A percentile compares a stretch with the other conserved stretches of the same genome.
Conservation (phyloP, 495 filamentous ascomycete genomes). For the Penicillium flavigenum region DNA sequence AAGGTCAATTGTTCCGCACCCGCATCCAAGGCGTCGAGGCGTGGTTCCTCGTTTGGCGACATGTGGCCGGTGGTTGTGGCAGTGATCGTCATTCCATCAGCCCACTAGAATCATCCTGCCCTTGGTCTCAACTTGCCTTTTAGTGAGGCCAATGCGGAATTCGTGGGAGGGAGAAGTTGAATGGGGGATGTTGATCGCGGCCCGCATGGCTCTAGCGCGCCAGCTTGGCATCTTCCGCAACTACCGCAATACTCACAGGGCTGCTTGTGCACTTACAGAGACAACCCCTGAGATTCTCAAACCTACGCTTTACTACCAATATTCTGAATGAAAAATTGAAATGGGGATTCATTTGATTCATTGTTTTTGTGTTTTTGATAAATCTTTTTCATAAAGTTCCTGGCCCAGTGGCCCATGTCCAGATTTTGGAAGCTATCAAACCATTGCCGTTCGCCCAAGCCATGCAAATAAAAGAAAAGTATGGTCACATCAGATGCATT, state of each 20-base stretch:
- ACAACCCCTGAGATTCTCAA: neutral
- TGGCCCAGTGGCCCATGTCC: constrained; percentile 29
- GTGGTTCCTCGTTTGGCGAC: constrained; percentile 39
- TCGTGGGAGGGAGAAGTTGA: constrained; percentile 8
- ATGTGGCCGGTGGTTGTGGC: constrained; percentile 39
- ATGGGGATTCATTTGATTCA: neutral
- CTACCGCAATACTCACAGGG: constrained; percentile 3
- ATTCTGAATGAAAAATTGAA: neutral
- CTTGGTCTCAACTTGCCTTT: constrained; percentile 22
- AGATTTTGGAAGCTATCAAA: constrained; percentile 19
- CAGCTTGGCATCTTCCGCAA: constrained; percentile 32
- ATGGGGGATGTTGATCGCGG: constrained; percentile 16
- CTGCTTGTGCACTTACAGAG: neutral
- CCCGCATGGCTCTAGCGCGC: constrained; percentile 24
- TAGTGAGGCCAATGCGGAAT: constrained; percentile 21
- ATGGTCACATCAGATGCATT: constrained; percentile 17
- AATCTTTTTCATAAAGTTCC: constrained; percentile 23
- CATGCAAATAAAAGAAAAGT: constrained; percentile 34
- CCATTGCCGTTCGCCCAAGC: constrained; percentile 40
- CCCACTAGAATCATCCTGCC: constrained; percentile 35
- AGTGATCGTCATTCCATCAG: constrained; percentile 46
- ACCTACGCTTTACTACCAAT: neutral
- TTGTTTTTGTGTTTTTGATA: constrained; percentile 12
- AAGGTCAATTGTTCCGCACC: constrained; percentile 28
- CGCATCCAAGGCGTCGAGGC: constrained; percentile 45